phyloP scores from a whole-genome alignment of 371 early-diverging fungal genomes.

The Gilbertella persicaria region DNA sequence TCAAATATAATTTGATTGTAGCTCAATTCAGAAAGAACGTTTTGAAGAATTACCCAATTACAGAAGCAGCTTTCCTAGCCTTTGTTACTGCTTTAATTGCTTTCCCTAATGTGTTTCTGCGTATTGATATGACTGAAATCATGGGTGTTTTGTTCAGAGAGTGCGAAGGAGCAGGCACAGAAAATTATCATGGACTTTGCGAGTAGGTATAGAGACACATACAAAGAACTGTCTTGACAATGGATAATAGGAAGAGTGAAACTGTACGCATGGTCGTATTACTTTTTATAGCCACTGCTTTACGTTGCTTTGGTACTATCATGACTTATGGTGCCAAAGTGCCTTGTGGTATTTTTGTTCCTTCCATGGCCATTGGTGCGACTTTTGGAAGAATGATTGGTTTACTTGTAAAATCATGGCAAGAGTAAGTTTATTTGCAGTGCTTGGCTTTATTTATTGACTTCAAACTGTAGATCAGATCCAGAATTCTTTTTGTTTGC shows the following conservation, averaged over 20 bases:
- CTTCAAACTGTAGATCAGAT: constrained; percentile 36
- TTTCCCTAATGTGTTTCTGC: constrained; percentile 80
- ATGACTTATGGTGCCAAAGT: constrained; percentile 80
- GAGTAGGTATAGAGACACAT: constrained; percentile 36
- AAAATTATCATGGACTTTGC: constrained; percentile 68
- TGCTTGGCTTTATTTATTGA: not conserved
- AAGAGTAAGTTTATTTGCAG: constrained; percentile 28
- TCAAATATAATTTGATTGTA: constrained; percentile 73
- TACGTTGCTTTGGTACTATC: constrained; percentile 69
- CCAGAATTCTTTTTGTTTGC: constrained; percentile 76
- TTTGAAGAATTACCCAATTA: constrained; percentile 64
- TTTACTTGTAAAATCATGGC: constrained; percentile 70
- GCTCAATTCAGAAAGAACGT: constrained; percentile 70
- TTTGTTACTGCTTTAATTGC: constrained; percentile 75
- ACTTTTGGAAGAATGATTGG: constrained; percentile 92
- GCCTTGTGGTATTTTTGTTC: constrained; percentile 94
- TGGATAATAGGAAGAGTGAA: constrained; percentile 13
- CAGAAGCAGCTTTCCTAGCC: constrained; percentile 76
- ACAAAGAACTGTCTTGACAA: not conserved
- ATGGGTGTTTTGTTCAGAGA: constrained; percentile 85
- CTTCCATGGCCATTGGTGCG: constrained; percentile 95
- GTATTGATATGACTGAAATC: constrained; percentile 85
- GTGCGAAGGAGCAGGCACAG: constrained; percentile 65
- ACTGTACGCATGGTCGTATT: constrained; percentile 51
- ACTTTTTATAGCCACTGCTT: constrained; percentile 64